Evolutionary conservation across 768 basidiomycete species (phyloP).

Genomic region (Lactifluus hygrophoroides): DNA sequence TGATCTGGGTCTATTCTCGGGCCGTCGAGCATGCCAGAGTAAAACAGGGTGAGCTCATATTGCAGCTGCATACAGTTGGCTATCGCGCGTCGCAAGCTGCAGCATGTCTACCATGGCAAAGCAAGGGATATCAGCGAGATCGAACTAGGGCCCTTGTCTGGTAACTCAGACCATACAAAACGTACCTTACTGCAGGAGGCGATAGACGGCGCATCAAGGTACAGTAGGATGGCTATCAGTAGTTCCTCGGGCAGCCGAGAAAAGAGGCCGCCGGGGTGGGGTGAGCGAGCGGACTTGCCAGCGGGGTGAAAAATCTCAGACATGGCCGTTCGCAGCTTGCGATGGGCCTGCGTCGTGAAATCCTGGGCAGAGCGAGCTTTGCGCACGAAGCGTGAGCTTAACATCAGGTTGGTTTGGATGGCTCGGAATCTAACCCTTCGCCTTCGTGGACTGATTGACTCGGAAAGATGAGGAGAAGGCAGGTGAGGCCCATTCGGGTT

Average conservation of each 20-base stretch:
- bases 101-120: not conserved
- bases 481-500: too few relatives aligned
- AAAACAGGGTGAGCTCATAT: not conserved
- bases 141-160: not conserved
- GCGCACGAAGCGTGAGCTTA: not conserved
- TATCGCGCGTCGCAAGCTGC: not conserved
- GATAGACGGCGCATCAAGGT: not conserved
- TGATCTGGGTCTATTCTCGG: not conserved
- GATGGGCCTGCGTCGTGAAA: not conserved
- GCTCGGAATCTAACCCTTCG: not conserved
- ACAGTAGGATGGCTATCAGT: not conserved
- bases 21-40: not conserved
- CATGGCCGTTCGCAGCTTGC: not conserved
- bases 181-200: not conserved
- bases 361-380: not conserved
- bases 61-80: not conserved
- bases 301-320: not conserved
- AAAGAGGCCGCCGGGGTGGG: not conserved
- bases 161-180: too few relatives aligned
- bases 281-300: not conserved
- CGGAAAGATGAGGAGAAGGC: too few relatives aligned
- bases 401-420: not conserved
- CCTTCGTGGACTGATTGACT: too few relatives aligned
- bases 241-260: not conserved
- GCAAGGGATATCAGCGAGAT: too few relatives aligned